Conservation (phyloP, 768 basidiomycete genomes). For the Lentinula sp. region DNA sequence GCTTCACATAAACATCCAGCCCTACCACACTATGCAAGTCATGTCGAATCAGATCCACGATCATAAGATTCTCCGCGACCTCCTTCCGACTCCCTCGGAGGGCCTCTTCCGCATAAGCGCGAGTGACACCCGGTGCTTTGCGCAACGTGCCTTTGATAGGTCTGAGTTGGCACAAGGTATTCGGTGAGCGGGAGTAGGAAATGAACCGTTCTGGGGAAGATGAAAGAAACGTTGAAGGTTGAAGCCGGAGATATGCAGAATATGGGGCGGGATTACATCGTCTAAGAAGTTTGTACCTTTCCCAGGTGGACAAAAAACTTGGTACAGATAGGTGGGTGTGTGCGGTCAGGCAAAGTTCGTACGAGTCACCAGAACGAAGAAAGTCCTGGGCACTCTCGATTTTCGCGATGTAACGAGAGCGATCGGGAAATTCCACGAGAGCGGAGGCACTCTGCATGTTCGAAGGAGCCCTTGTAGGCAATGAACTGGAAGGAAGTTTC, state of each 20-base stretch:
- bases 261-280: constrained; percentile 83
- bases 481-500: constrained; percentile 8
- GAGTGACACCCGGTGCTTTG: constrained; percentile 59
- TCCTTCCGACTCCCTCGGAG: constrained; percentile 75
- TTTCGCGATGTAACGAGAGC: constrained; percentile 54
- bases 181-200: constrained; percentile 64
- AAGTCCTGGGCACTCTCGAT: constrained; percentile 69
- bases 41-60: constrained; percentile 92
- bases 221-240: constrained; percentile 71
- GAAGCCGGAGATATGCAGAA: constrained; percentile 73
- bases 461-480: background rate
- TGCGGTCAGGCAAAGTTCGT: constrained; percentile 89
- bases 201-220: constrained; percentile 94
- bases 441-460: background rate
- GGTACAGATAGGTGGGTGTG: constrained; percentile 53
- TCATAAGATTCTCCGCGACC: constrained; percentile 96
- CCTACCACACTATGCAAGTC: constrained; percentile 84
- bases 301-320: constrained; percentile 53
- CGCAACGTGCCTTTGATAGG: constrained; percentile 93
- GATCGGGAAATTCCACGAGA: constrained; percentile 47
- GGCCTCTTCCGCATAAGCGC: constrained; percentile 57
- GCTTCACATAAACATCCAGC: constrained; percentile 73
- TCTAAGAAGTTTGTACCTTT: constrained; percentile 67
- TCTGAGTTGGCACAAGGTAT: constrained; percentile 70
- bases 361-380: constrained; percentile 81